A percentile compares a stretch with the other conserved stretches of the same genome.
Evolutionary conservation across 192 early-diverging fungal species (phyloP).

Genomic region (Spizellomyces sp.): DNA sequence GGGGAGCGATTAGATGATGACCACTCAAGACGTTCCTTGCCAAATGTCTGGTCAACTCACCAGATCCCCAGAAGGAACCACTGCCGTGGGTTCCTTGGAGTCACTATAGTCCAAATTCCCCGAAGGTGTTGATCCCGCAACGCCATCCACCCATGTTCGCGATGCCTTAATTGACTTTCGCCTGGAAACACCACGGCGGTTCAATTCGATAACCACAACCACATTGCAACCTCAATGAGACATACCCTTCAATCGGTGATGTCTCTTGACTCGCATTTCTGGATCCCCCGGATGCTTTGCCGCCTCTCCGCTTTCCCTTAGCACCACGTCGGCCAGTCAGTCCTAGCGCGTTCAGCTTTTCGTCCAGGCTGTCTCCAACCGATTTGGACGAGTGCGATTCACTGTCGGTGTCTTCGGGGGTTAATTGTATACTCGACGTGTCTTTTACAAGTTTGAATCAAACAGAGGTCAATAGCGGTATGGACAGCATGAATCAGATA

Average conservation of each 20-base stretch:
- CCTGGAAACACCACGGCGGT: not conserved
- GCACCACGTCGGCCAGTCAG: constrained; percentile 1
- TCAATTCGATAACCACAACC: no score
- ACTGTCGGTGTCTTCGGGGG: no score
- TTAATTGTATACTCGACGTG: no score
- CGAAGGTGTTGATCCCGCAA: constrained; percentile 1
- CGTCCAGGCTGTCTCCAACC: constrained; percentile 8
- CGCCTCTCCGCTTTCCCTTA: constrained; percentile 2
- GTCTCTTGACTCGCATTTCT: not conserved
- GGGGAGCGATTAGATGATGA: not conserved
- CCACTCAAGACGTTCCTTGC: constrained; percentile 22
- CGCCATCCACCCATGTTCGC: constrained; percentile 74
- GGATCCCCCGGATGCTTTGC: not conserved
- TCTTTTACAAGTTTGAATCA: no score
- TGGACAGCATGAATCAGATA: no score
- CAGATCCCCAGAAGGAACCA: not conserved
- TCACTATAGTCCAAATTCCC: constrained; percentile 36
- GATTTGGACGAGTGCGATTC: no score
- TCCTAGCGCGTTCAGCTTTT: constrained; percentile 27
- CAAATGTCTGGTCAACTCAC: constrained; percentile 32
- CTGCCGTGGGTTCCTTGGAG: constrained; percentile 11
- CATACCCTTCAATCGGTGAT: not conserved
- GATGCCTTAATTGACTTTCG: constrained; percentile 45
- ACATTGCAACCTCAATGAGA: not conserved
- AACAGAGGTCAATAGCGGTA: no score